Base-by-base conservation (phyloP, 139 green algal species). In the Coccomyxa sp. region DNA sequence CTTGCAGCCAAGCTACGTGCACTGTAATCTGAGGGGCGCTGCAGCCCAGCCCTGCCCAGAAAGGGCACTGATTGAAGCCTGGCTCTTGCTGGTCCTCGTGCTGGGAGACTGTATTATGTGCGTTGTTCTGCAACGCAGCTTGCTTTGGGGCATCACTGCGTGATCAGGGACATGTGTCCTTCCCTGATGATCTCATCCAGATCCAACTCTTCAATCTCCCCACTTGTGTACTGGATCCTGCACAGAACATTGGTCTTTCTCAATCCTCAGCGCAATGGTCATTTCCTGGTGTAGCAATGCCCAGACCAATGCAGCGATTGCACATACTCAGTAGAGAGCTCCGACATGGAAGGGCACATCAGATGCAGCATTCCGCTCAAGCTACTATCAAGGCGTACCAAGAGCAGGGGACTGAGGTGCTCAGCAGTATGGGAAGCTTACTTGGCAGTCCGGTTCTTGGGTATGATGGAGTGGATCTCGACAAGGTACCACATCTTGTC, bases 401-500 rank as follows among this genome's bases (percentile, higher is more conserved):
- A 27, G 70, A 6, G 29, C 55, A 68, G n/a, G 76, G 14, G 33
- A 29, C 54, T 31, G 58, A 40, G 24, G 0, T 7, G 55, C 18
- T 39, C 16, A 29, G 58, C 41, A 35, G 38, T 33, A n/a, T 64
- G 29, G n/a, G 40, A 35, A 18, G 79, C 89, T 87, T 77, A 95
- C 92, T 91, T 94, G 58, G 93, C 93, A 38, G 89, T 86, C 33
- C 84, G 87, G 22, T 74, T 89, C 74, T 86, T 87, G 7, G 84
- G 73, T 77, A 96, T 91, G 37, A 96, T 50, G 8, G 68, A 83
- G 73, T 93, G 87, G 22, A 97, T 94, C 54, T 93, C 80, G 12
- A 96, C 90, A 0, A 93, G 82, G 80, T 97, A 96, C 92, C 93
- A 97, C 76, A 93, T 85, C 14, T 83, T 82, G 84, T 98, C 93